These are phyloP conservation scores for Pestalotiopsis fici DNA, from an alignment of 2,329 filamentous ascomycete species.

Conservation along the genomic window DNA sequence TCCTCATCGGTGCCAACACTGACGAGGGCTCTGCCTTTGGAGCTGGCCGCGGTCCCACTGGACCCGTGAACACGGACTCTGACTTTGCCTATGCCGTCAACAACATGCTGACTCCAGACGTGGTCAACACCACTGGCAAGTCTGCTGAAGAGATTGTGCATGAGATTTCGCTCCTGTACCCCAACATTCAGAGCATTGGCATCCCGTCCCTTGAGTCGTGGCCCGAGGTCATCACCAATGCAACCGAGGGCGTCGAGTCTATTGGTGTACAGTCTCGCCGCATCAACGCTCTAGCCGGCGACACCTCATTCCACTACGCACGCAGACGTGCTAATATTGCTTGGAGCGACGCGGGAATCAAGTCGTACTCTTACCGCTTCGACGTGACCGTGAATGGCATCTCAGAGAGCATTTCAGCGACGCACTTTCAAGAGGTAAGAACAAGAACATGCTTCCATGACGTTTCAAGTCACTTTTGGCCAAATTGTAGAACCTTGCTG, in stretches of 20 bases:
- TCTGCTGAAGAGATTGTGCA: constrained; percentile 20
- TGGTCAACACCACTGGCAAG: constrained; percentile 18
- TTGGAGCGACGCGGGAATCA: constrained; percentile 26
- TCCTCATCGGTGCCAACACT: constrained; percentile 30
- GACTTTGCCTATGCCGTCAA: constrained; percentile 22
- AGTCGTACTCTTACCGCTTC: constrained; percentile 33
- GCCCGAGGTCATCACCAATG: constrained; percentile 28
- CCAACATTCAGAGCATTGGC: constrained; percentile 32
- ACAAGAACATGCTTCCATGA: not conserved
- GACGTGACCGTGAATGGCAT: constrained; percentile 29
- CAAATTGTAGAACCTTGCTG: too few relatives aligned
- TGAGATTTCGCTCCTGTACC: constrained; percentile 27
- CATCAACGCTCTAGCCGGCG: constrained; percentile 28
- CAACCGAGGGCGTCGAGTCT: constrained; percentile 21
- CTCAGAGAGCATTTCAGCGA: constrained; percentile 19
- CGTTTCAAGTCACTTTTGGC: too few relatives aligned
- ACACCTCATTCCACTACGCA: constrained; percentile 24
- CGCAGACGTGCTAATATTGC: constrained; percentile 26
- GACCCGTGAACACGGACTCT: constrained; percentile 26
- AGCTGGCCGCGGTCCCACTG: constrained; percentile 16
- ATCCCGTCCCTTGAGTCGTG: constrained; percentile 34
- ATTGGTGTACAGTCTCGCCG: constrained; percentile 31
- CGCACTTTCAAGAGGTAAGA: constrained; percentile 41
- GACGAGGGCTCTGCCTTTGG: constrained; percentile 29
- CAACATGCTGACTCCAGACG: constrained; percentile 7